phyloP scores from a whole-genome alignment of 768 basidiomycete genomes.

The Lactarius psammicola region DNA sequence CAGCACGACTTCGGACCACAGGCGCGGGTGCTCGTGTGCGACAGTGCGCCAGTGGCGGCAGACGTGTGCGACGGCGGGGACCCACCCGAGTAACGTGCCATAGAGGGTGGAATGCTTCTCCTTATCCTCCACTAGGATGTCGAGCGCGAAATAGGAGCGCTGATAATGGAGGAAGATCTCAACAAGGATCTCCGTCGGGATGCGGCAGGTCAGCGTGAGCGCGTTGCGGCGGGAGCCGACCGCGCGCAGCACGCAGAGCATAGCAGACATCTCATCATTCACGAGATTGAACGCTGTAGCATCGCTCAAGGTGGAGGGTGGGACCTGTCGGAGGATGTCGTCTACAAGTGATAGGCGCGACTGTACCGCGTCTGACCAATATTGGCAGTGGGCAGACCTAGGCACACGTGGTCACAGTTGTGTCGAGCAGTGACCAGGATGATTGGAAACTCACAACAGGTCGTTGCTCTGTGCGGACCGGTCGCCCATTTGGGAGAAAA shows the following conservation, averaged over 20 bases:
- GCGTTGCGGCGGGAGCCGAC: conserved; percentile 17
- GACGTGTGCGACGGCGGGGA: conserved; percentile 19
- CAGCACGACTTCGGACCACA: conserved; percentile 15
- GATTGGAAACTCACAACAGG: conserved; percentile 11
- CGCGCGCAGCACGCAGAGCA: too few species aligned
- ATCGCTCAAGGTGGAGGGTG: conserved; percentile 9
- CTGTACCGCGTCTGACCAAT: conserved; percentile 23
- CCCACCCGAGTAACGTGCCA: conserved; percentile 11
- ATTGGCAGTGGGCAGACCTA: conserved; percentile 23
- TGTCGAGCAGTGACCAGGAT: neutral
- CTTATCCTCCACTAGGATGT: neutral
- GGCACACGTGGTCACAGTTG: neutral
- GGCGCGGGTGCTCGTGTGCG: too few species aligned
- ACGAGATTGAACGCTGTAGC: neutral
- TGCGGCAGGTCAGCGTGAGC: conserved; percentile 20
- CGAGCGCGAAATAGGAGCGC: neutral
- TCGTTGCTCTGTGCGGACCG: neutral
- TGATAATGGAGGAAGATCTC: conserved; percentile 25
- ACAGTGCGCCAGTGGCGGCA: conserved; percentile 22
- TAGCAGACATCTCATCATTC: conserved; percentile 16
- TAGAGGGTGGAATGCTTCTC: neutral
- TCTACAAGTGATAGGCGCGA: conserved; percentile 17
- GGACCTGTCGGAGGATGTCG: conserved; percentile 11
- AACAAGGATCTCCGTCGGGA: conserved; percentile 19
- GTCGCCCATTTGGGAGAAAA: conserved; percentile 6